Evolutionary conservation across 1,139 yeast species (phyloP).

Genomic region (Debaryomyces fabryi): DNA sequence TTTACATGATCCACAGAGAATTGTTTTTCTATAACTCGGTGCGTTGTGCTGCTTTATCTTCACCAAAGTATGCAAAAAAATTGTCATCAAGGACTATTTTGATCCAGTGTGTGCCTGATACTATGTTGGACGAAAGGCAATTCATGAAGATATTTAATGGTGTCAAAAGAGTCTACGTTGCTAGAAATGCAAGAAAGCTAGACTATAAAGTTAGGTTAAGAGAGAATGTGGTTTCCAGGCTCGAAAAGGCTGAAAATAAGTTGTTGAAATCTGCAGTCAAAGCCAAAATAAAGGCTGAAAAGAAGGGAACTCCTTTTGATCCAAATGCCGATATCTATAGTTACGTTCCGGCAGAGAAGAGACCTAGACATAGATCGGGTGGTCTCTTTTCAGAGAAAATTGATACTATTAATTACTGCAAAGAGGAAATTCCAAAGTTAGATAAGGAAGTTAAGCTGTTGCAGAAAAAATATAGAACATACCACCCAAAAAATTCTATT

Average conservation of each 20-base stretch:
- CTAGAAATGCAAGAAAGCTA: slow-evolving; percentile 66
- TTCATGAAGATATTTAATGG: slow-evolving; percentile 65
- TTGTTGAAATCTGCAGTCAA: slow-evolving; percentile 64
- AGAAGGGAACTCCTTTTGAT: slow-evolving; percentile 52
- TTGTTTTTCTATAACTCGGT: slow-evolving; percentile 76
- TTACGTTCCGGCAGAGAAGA: slow-evolving; percentile 75
- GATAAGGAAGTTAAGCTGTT: slow-evolving; percentile 55
- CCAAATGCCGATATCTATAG: slow-evolving; percentile 55
- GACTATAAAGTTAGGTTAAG: slow-evolving; percentile 62
- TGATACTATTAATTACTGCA: slow-evolving; percentile 62
- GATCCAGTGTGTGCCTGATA: slow-evolving; percentile 78
- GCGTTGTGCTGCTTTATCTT: slow-evolving; percentile 77
- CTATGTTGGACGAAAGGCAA: slow-evolving; percentile 63
- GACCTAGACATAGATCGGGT: slow-evolving; percentile 70
- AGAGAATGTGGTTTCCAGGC: slow-evolving; percentile 56
- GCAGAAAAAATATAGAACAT: slow-evolving; percentile 49
- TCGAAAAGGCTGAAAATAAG: slow-evolving; percentile 71
- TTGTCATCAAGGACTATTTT: slow-evolving; percentile 79
- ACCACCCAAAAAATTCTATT: slow-evolving; percentile 56
- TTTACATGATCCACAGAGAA: slow-evolving; percentile 80
- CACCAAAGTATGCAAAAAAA: slow-evolving; percentile 76
- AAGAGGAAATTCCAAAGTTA: slow-evolving; percentile 55
- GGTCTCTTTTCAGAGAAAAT: slow-evolving; percentile 57
- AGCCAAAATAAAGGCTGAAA: slow-evolving; percentile 63
- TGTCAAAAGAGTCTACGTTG: slow-evolving; percentile 73